A percentile compares a stretch with the other conserved stretches of the same genome.
Evolutionary conservation across 2,329 filamentous ascomycete species (phyloP).

Genomic region (Aulographum hederae): DNA sequence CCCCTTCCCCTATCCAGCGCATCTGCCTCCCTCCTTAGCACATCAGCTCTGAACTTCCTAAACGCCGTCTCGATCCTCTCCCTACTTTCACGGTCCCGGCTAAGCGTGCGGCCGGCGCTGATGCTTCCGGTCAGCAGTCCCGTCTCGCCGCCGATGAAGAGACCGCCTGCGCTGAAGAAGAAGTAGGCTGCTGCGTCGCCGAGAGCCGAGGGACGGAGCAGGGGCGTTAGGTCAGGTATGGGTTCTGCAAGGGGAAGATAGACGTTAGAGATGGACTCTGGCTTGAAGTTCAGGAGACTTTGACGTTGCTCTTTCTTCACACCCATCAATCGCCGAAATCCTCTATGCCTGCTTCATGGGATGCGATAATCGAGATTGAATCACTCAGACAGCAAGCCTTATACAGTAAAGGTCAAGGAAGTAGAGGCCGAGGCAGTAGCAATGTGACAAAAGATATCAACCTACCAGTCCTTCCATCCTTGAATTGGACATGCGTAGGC

Average conservation of each 20-base stretch:
- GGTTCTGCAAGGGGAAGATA: constrained; percentile 23
- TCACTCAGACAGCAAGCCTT: too few species aligned
- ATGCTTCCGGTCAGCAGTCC: constrained; percentile 40
- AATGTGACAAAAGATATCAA: neutral
- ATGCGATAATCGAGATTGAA: too few species aligned
- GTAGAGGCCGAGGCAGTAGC: constrained; percentile 4
- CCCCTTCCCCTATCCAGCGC: constrained; percentile 28
- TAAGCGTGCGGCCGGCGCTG: constrained; percentile 34
- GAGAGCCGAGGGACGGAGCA: constrained; percentile 36
- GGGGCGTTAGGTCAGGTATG: constrained; percentile 40
- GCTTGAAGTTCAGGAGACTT: too few species aligned
- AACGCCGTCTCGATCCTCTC: constrained; percentile 45
- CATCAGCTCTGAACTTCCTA: constrained; percentile 41
- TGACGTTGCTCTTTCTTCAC: neutral
- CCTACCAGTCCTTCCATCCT: constrained; percentile 37
- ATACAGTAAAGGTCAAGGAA: too few species aligned
- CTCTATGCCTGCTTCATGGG: too few species aligned
- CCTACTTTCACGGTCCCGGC: constrained; percentile 32
- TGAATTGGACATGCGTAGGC: constrained; percentile 43
- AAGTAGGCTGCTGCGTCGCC: constrained; percentile 46
- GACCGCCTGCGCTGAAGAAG: constrained; percentile 41
- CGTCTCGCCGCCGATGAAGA: constrained; percentile 46
- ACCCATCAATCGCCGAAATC: too few species aligned
- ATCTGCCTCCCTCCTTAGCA: constrained; percentile 39
- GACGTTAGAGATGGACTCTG: neutral